Base-by-base conservation (phyloP, 129 eudicot species). In the Arctium minus region DNA sequence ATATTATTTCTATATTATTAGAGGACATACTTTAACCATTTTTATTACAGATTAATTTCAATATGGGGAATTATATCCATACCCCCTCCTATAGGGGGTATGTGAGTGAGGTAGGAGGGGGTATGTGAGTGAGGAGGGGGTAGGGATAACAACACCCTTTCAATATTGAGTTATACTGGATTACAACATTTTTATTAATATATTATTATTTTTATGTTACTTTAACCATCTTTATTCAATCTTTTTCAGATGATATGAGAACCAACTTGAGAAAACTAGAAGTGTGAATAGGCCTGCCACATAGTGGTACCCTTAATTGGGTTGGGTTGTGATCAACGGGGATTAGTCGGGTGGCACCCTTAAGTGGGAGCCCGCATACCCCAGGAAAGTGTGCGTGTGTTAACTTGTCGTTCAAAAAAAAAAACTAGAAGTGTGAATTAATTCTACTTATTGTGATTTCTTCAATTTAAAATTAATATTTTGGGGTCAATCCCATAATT, bases 181-280 rank as follows among this genome's bases (percentile, higher is more conserved):
- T 72, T 80, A 18, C 60, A 5, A n/a, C 38, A 6, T 36, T 60
- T 11, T 37, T 72, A 60, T 27, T 81, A 18, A 81, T n/a, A 53
- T 72, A 80, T 8, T 80, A 46, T 46, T 42, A 72, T 72, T 50
- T 72, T 56, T 27, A 1, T 53, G 9, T 53, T 53, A 13, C 31
- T 80, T 80, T 72, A 72, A 80, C 39, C 84, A 40, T 74, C 46
- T 10, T 72, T 60, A 15, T 65, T 69, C 70, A 29, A 78, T 15
- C 13, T 48, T 32, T 40, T 72, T 73, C 62, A 22, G 87, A 84
- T 73, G 75, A 60, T 79, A 32, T 79, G 79, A 84, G 79, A 84
- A 79, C 74, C 71, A 73, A 42, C 60, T 62, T 73, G 80, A 79
- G 67, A 44, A 29, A 32, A 11, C 70, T 44, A 31, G 40, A 78